phyloP scores from a whole-genome alignment of 83 land plant genomes.

The Diphasiastrum complanatum region DNA sequence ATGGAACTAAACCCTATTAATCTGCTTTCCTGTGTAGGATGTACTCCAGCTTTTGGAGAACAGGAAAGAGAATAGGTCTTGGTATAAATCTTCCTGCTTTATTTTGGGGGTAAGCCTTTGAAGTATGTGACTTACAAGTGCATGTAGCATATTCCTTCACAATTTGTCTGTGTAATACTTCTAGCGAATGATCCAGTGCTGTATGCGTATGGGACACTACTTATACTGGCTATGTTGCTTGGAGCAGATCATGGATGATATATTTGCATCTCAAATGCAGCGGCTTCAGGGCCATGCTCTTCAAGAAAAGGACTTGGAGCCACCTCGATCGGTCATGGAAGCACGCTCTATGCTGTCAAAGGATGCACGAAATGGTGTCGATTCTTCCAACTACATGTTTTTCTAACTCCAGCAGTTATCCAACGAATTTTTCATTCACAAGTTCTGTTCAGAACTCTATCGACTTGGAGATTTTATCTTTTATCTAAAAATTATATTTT shows the following conservation, averaged over 20 bases:
- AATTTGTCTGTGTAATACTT: not conserved
- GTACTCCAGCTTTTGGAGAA: constrained; percentile 78
- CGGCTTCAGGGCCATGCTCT: constrained; percentile 71
- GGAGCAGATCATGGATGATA: constrained; percentile 77
- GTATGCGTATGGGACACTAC: too few relatives aligned
- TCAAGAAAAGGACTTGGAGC: constrained; percentile 82
- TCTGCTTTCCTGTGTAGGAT: constrained; percentile 44
- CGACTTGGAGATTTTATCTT: constrained; percentile 4
- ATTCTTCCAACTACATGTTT: constrained; percentile 45
- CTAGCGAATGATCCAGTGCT: too few relatives aligned
- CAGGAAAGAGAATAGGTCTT: constrained; percentile 78
- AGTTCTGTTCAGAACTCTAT: not conserved
- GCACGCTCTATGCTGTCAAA: constrained; percentile 85
- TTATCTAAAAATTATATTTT: too few relatives aligned
- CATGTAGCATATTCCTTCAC: constrained; percentile 5
- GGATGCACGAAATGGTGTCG: constrained; percentile 45
- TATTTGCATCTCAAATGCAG: constrained; percentile 93
- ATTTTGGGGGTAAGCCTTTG: constrained; percentile 65
- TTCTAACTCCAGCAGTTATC: constrained; percentile 19
- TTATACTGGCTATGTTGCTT: too few relatives aligned
- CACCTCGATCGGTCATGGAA: constrained; percentile 78
- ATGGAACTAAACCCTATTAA: not conserved
- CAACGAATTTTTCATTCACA: not conserved
- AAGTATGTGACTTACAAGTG: not conserved
- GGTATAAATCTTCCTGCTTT: constrained; percentile 83